Conservation (phyloP, 495 filamentous ascomycete genomes). For the Penicillium dipodomyicola region DNA sequence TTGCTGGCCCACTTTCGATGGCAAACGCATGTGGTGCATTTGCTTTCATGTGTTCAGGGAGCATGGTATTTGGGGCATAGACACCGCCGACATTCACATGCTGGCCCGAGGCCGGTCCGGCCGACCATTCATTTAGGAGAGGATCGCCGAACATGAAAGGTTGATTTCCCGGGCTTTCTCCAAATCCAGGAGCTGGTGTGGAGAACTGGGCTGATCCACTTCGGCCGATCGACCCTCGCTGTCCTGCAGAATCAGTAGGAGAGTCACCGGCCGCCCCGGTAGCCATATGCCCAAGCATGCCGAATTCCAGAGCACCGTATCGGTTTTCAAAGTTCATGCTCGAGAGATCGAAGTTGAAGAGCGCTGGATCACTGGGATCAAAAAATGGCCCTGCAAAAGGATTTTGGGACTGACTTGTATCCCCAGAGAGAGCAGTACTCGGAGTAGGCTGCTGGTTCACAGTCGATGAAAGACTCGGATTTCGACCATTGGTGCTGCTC, state of each 20-base stretch:
- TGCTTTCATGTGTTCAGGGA: conserved; percentile 45
- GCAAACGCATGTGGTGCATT: conserved; percentile 66
- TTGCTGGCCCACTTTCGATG: conserved; percentile 63
- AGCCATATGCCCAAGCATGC: conserved; percentile 92
- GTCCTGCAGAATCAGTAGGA: conserved; percentile 59
- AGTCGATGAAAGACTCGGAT: conserved; percentile 37
- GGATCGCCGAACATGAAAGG: conserved; percentile 51
- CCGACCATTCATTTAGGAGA: conserved; percentile 47
- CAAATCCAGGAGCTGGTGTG: conserved; percentile 40
- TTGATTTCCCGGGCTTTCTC: conserved; percentile 46
- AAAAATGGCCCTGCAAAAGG: conserved; percentile 63
- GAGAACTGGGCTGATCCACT: conserved; percentile 50
- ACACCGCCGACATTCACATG: conserved; percentile 45
- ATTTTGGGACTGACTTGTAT: conserved; percentile 37
- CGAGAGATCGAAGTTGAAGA: conserved; percentile 92
- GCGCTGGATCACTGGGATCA: conserved; percentile 82
- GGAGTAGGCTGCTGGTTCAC: conserved; percentile 38
- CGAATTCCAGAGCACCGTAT: conserved; percentile 89
- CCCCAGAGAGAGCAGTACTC: conserved; percentile 34
- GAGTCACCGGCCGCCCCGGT: conserved; percentile 80
- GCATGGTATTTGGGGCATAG: conserved; percentile 43
- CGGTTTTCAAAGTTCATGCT: conserved; percentile 94
- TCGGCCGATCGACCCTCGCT: conserved; percentile 48
- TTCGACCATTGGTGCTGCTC: conserved; percentile 37
- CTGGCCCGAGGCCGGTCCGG: conserved; percentile 38